Percentiles rank a stretch among this genome's conserved stretches.
These are phyloP conservation scores for Bodo saltans DNA, from an alignment of 78 protist species.

Conservation along the genomic window DNA sequence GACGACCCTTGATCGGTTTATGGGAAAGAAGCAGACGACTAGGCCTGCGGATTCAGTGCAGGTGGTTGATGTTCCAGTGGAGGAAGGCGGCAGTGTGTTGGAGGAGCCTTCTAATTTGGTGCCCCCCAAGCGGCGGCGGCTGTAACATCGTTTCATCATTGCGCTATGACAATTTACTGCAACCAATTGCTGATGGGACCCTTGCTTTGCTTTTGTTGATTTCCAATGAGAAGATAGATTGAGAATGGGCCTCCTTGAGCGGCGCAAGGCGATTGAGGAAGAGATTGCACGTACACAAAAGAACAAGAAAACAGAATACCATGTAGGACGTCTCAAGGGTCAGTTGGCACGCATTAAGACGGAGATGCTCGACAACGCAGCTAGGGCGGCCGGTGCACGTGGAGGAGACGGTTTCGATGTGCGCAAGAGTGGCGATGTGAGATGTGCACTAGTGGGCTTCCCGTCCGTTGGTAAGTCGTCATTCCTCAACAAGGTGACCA, in stretches of 20 bases:
- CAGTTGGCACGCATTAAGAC: constrained; percentile 77
- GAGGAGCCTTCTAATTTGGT: no score
- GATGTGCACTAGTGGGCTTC: constrained; percentile 79
- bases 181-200: no score
- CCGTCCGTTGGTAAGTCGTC: constrained; percentile 82
- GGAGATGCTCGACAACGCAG: constrained; percentile 44
- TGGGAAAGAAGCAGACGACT: no score
- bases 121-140: no score
- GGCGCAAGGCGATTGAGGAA: constrained; percentile 73
- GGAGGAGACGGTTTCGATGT: constrained; percentile 69
- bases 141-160: no score
- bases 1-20: no score
- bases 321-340: constrained; percentile 85
- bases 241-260: constrained; percentile 57
- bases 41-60: no score
- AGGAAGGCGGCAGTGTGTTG: no score
- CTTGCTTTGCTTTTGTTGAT: no score
- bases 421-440: constrained; percentile 65
- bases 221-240: no score
- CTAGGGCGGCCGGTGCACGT: constrained; percentile 31
- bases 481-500: constrained; percentile 55
- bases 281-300: constrained; percentile 95
- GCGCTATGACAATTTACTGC: no score
- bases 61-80: no score
- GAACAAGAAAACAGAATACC: constrained; percentile 91